Evolutionary conservation across 345 rosid genomes (phyloP), one percentile per base, ranked within the genome.

Genomic region (Hibiscus syriacus): DNA sequence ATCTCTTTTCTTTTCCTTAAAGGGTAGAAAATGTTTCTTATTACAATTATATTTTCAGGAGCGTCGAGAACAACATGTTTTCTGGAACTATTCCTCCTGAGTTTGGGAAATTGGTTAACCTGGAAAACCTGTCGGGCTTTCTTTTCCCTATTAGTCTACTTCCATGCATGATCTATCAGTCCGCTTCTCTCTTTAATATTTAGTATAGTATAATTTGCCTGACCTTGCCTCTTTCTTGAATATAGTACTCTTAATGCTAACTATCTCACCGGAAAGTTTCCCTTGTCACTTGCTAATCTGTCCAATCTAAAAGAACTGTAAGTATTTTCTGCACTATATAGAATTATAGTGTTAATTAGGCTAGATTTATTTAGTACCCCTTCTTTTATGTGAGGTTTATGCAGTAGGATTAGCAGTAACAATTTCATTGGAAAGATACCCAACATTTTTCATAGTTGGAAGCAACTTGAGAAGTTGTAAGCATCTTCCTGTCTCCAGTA

Each of bases 351-450:
- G 36, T 63, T 64, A 64, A 45, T 64, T 41, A 43, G 12, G 14
- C 14, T 62, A 14, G 13, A 23, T 62, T 25, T 62, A 13, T 2
- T 4, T 6, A 62, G 20, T 1, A 23, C 3, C 11, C 29, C 11
- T 43, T 19, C 26, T 69, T 25, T 30, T 57, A 5, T 46, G 13
- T 20, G 49, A 23, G 56, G 55, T 45, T 36, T 7, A 25, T 62
- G 67, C 53, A 62, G 62, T 22, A 52, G 68, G 68, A 71, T 71
- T 52, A 71, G 74, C 61, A 54, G 74, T 71, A 71, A 71, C 74
- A 70, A 70, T 7, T 70, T 70, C 67, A 29, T 59, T 6, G 73
- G 73, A 48, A 59, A 63, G 7, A 48, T 70, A 34, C 73, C 73
- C 19, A 10, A 70, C 27, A 27, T 59, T 14, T 59, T 70, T 50